phyloP scores from a whole-genome alignment of 352 stramenopile genomes.

The Phytopythium aichiense region DNA sequence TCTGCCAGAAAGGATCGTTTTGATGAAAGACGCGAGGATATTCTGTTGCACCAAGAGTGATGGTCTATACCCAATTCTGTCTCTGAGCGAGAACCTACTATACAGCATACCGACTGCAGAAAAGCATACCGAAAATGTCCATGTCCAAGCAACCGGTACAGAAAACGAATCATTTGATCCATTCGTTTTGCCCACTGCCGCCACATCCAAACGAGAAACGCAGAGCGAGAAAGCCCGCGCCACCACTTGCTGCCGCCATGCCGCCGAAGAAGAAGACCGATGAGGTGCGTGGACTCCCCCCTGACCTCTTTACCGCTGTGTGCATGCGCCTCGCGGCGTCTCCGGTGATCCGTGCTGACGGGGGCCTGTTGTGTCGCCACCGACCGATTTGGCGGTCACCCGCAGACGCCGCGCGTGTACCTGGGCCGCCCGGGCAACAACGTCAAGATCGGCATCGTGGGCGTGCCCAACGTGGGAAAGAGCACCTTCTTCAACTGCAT shows the following conservation, averaged over 20 bases:
- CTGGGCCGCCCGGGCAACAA: conserved; percentile 89
- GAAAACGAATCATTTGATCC: neutral
- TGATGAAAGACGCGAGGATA: too few relatives aligned
- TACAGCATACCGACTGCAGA: too few relatives aligned
- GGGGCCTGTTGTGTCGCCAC: neutral
- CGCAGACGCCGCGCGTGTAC: conserved; percentile 58
- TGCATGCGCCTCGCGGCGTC: neutral
- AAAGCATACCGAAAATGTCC: too few relatives aligned
- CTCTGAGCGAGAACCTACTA: too few relatives aligned
- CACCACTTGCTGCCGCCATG: conserved; percentile 30
- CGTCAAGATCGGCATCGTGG: conserved; percentile 98
- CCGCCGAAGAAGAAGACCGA: conserved; percentile 85
- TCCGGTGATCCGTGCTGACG: neutral
- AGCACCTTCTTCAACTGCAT: conserved; percentile 99
- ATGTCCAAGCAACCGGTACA: too few relatives aligned
- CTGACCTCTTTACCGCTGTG: neutral
- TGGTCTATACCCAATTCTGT: too few relatives aligned
- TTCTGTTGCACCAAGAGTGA: too few relatives aligned
- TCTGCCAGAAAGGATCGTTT: too few relatives aligned
- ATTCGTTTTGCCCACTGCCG: neutral
- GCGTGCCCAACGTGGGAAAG: conserved; percentile 99
- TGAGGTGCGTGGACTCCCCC: conserved; percentile 32
- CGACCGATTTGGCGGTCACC: neutral
- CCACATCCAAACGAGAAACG: conserved; percentile 7
- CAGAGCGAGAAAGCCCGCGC: neutral